Conservation (phyloP, 2,329 filamentous ascomycete species). For the Stachybotrys chartarum region DNA sequence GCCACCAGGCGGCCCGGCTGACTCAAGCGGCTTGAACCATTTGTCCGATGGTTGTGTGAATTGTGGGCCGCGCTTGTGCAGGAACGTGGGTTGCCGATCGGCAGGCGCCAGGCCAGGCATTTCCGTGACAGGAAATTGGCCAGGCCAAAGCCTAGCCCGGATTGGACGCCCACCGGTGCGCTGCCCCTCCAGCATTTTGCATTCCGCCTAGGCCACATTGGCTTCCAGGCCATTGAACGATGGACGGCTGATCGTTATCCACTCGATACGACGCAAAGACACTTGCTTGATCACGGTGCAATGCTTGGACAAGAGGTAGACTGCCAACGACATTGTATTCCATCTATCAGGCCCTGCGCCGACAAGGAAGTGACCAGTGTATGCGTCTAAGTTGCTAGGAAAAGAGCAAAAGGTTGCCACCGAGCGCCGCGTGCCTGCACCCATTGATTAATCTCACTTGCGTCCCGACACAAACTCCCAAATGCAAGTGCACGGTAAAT, state of each 20-base stretch:
- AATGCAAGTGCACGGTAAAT: not conserved
- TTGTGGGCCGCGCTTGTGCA: not conserved
- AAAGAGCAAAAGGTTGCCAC: not conserved
- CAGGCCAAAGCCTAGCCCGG: not conserved
- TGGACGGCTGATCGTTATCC: not conserved
- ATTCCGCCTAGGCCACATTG: too few species aligned
- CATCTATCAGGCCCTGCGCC: not conserved
- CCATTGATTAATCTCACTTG: not conserved
- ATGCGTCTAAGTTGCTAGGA: not conserved
- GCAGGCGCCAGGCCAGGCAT: not conserved
- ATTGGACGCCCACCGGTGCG: not conserved
- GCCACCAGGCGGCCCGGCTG: too few species aligned
- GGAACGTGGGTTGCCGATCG: not conserved
- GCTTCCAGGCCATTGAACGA: too few species aligned
- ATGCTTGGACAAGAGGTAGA: not conserved
- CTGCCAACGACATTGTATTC: not conserved
- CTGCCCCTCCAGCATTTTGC: too few species aligned
- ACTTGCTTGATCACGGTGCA: not conserved
- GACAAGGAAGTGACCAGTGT: not conserved
- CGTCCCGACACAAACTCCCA: not conserved
- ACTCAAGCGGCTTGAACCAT: too few species aligned
- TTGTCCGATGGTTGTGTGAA: not conserved
- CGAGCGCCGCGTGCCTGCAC: not conserved
- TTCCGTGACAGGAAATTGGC: not conserved
- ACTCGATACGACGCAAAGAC: not conserved